Evolutionary conservation across 2,329 filamentous ascomycete genomes (phyloP), one percentile per base, ranked within the genome.

Genomic region (Aspergillus amoenus): DNA sequence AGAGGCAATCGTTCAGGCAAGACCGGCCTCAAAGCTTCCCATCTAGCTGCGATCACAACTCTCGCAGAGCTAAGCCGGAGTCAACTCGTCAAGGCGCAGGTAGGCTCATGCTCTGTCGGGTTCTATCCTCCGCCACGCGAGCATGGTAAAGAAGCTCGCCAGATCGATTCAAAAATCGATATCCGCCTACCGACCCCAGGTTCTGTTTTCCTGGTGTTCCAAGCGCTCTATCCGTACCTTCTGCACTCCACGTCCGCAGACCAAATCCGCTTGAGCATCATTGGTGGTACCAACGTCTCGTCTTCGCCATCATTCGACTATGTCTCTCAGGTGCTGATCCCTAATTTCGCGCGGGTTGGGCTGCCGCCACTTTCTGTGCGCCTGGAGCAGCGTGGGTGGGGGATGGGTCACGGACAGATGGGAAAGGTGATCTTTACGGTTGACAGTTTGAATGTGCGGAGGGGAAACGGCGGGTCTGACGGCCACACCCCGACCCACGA

Each of bases 191-290:
- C 74, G 3, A 79, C 79, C 3, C 81, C 82, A 0, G 84, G 84
- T 0, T 81, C 79, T 17, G 77, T 83, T 5, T 82, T 79, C 46
- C 73, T 87, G 12, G 78, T 84, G 0, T 76, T 86, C 52, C 84
- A 87, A 66, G 83, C 84, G 5, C 71, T 87, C 3, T 78, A 86
- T 40, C 84, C 84, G 0, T 86, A 81, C 61, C 68, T 86, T 3
- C 68, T 87, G 2, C 80, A 84, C 68, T 68, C 50, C 11, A 9
- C 22, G 2, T 15, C 49, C 58, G 53, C 41, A 47, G 61, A 45
- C 8, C 60, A 41, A 44, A 69, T 78, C 48, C 68, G 63, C 18
- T 61, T 86, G 8, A 75, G 67, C 2, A 77, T 87, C 37, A 79
- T 72, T 8, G 84, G 84, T 5, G 84, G 84, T 7, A 87, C 84